These are phyloP conservation scores for Prinsepia uniflora DNA, from an alignment of 306 rosid genomes.

Conservation along the genomic window DNA sequence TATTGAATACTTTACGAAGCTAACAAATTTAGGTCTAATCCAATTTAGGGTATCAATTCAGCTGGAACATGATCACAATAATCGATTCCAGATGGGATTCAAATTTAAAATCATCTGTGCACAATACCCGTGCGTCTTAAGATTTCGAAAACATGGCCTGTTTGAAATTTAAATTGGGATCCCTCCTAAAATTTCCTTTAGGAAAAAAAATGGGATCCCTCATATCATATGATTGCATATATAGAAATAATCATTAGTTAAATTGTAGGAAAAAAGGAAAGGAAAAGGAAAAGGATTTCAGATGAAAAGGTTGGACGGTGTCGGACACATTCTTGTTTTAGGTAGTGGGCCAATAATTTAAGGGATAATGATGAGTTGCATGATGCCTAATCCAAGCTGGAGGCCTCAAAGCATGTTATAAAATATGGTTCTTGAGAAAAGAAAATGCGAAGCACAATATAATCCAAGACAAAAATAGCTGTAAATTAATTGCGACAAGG, in stretches of 20 bases:
- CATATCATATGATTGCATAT: too few relatives aligned
- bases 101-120: too few relatives aligned
- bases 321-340: not conserved
- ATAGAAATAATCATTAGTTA: too few relatives aligned
- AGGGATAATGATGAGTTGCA: not conserved
- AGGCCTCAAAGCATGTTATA: not conserved
- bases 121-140: too few relatives aligned
- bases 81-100: too few relatives aligned
- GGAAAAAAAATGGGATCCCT: too few relatives aligned
- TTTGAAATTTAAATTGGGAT: too few relatives aligned
- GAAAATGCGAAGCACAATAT: not conserved
- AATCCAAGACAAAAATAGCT: not conserved
- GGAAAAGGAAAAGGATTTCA: not conserved
- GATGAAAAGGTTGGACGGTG: not conserved
- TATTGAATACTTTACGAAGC: not conserved
- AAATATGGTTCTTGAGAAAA: not conserved
- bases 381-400: conserved; percentile 4
- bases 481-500: not conserved
- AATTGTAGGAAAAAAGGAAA: too few relatives aligned
- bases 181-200: too few relatives aligned
- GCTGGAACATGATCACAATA: not conserved
- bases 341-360: not conserved
- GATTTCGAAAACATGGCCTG: too few relatives aligned
- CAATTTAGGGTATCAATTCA: not conserved
- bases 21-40: not conserved